A percentile compares a stretch with the other conserved stretches of the same genome.
Conservation (phyloP, 2,329 filamentous ascomycete species). For the Gyromitra esculenta region DNA sequence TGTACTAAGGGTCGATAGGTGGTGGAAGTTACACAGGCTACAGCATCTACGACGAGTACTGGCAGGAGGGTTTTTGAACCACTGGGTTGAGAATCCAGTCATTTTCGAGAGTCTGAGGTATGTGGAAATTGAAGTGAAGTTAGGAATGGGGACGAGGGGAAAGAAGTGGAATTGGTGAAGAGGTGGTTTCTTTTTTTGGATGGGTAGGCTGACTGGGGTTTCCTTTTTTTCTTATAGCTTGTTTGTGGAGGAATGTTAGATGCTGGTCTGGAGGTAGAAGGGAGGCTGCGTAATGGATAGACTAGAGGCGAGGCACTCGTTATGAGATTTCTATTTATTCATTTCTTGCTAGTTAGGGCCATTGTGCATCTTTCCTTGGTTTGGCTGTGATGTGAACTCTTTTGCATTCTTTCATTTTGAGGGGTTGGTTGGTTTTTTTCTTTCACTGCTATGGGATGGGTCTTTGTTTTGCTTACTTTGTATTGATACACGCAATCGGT, state of each 20-base stretch:
- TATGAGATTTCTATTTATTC: neutral
- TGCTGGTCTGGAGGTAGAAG: neutral
- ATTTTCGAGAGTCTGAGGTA: slow-evolving; percentile 65
- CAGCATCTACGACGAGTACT: slow-evolving; percentile 70
- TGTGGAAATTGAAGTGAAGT: slow-evolving; percentile 20
- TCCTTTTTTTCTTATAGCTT: slow-evolving; percentile 25
- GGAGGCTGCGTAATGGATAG: slow-evolving; percentile 23
- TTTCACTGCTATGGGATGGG: neutral
- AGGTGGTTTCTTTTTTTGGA: slow-evolving; percentile 4
- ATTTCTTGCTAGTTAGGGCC: slow-evolving; percentile 4
- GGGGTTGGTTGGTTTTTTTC: slow-evolving; percentile 7
- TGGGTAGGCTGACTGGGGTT: slow-evolving; percentile 23
- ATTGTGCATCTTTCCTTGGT: slow-evolving; percentile 4
- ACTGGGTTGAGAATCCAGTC: slow-evolving; percentile 71
- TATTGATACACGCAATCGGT: neutral
- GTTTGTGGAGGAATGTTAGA: slow-evolving; percentile 50
- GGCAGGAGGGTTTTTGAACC: slow-evolving; percentile 70
- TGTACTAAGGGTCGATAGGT: slow-evolving; percentile 73
- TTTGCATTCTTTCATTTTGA: neutral
- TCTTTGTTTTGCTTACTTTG: neutral
- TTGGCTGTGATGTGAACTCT: neutral
- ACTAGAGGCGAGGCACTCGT: slow-evolving; percentile 32
- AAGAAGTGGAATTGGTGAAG: slow-evolving; percentile 25
- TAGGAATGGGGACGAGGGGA: slow-evolving; percentile 9
- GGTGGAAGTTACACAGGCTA: slow-evolving; percentile 76